Percentiles rank a stretch among this genome's conserved stretches.
Evolutionary conservation across 75 land plant species (phyloP).

Genomic region (Isoetes taiwanensis): DNA sequence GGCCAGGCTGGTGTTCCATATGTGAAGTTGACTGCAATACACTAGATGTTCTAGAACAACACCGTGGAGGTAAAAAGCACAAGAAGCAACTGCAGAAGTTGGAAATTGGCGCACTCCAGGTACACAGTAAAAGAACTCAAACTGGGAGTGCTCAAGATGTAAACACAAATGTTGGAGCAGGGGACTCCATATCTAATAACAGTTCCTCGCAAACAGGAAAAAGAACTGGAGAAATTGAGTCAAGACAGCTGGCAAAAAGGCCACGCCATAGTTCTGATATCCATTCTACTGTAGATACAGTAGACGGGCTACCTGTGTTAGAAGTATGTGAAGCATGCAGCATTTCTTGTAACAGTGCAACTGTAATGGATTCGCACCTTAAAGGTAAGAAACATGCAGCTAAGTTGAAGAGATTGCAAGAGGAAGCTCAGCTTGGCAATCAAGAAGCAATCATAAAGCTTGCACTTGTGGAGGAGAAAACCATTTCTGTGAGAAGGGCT

Average conservation of each 20-base stretch:
- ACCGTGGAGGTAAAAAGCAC: constrained; percentile 33
- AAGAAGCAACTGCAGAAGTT: constrained; percentile 23
- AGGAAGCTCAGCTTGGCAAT: too few species aligned
- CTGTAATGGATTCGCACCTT: constrained; percentile 21
- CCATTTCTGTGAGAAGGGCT: too few species aligned
- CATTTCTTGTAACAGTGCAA: constrained; percentile 31
- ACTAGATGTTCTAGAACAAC: constrained; percentile 19
- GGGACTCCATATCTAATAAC: background rate
- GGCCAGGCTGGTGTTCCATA: constrained; percentile 27
- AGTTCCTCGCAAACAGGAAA: too few species aligned
- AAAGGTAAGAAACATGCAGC: constrained; percentile 34
- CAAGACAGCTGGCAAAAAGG: background rate
- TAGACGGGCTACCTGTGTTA: constrained; percentile 13
- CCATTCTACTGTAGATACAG: constrained; percentile 6
- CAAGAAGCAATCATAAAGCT: too few species aligned
- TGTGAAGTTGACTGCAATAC: constrained; percentile 36
- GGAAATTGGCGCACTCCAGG: too few species aligned
- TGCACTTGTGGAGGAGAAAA: too few species aligned
- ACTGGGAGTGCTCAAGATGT: too few species aligned
- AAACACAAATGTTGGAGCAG: background rate
- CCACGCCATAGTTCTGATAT: too few species aligned
- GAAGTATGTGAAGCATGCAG: constrained; percentile 29
- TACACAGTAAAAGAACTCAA: too few species aligned
- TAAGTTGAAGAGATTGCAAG: constrained; percentile 17
- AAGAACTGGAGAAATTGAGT: constrained; percentile 3